These are phyloP conservation scores for Apophysomyces sp. DNA, from an alignment of 371 early-diverging fungal species.

Conservation along the genomic window DNA sequence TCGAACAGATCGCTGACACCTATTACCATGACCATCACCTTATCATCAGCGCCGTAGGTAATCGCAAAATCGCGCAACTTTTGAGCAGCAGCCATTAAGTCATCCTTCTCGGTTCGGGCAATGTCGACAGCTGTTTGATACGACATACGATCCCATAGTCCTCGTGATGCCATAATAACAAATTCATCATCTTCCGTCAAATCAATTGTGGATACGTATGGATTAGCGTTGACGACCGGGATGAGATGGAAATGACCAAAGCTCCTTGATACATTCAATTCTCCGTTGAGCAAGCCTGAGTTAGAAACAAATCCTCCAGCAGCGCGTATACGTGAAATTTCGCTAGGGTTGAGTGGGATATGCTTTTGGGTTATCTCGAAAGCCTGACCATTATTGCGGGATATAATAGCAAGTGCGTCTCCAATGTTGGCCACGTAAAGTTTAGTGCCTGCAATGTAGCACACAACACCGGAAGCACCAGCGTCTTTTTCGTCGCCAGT, in stretches of 20 bases:
- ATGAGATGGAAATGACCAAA: conserved; percentile 87
- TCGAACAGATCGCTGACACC: conserved; percentile 77
- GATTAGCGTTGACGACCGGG: conserved; percentile 86
- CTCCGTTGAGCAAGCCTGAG: conserved; percentile 75
- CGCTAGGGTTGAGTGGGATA: conserved; percentile 67
- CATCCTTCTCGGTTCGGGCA: conserved; percentile 74
- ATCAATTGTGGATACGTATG: conserved; percentile 71
- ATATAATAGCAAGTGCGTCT: conserved; percentile 83
- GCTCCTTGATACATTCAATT: conserved; percentile 73
- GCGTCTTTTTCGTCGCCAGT: conserved; percentile 51
- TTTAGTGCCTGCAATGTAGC: conserved; percentile 77
- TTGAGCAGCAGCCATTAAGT: conserved; percentile 80
- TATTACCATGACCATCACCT: conserved; percentile 84
- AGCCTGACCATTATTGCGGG: conserved; percentile 73
- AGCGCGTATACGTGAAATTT: conserved; percentile 79
- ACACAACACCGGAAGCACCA: conserved; percentile 77
- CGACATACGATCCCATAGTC: conserved; percentile 83
- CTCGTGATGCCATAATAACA: conserved; percentile 82
- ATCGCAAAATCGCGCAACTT: conserved; percentile 88
- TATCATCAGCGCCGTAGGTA: conserved; percentile 79
- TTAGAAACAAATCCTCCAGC: conserved; percentile 82
- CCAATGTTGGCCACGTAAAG: conserved; percentile 92
- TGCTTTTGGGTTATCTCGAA: conserved; percentile 77
- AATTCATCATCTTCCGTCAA: conserved; percentile 88
- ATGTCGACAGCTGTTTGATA: conserved; percentile 86